Evolutionary conservation across 768 basidiomycete genomes (phyloP).

Genomic region (Tulasnella sp.): DNA sequence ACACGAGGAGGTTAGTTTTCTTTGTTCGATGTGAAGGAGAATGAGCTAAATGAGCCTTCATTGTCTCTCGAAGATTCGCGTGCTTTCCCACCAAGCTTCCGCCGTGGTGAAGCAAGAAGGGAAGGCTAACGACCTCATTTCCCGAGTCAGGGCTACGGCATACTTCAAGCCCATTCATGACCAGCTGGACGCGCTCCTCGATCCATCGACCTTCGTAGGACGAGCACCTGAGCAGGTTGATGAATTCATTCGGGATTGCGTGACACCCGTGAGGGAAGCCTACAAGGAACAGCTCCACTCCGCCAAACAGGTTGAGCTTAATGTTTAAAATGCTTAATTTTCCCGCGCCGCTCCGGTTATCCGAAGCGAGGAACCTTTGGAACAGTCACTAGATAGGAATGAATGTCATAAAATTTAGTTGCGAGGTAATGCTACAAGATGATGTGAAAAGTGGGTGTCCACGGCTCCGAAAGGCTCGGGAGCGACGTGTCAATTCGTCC

Average conservation of each 20-base stretch:
- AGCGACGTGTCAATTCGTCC: constrained; percentile 1
- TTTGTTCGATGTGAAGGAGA: constrained; percentile 22
- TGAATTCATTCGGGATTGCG: constrained; percentile 78
- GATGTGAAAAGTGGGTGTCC: not conserved
- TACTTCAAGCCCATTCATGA: constrained; percentile 86
- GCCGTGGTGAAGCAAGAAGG: constrained; percentile 92
- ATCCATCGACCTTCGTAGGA: constrained; percentile 85
- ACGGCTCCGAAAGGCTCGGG: not conserved
- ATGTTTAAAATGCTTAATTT: constrained; percentile 28
- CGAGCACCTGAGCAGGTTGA: constrained; percentile 94
- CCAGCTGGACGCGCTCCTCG: constrained; percentile 69
- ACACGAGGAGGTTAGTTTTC: constrained; percentile 82
- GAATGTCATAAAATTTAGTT: not conserved
- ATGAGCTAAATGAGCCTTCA: constrained; percentile 18
- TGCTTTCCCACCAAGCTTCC: constrained; percentile 90
- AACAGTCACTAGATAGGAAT: not conserved
- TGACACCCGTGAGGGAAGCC: constrained; percentile 61
- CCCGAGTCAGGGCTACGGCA: constrained; percentile 65
- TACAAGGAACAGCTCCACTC: constrained; percentile 33
- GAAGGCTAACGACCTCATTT: constrained; percentile 90
- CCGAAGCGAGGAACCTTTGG: not conserved
- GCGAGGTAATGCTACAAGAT: constrained; percentile 5
- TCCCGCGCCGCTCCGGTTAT: not conserved
- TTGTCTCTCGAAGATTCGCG: constrained; percentile 35
- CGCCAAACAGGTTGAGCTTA: constrained; percentile 34